These are phyloP conservation scores for Cryptococcus sp. DNA, from an alignment of 1,284 basidiomycete genomes.

Conservation along the genomic window DNA sequence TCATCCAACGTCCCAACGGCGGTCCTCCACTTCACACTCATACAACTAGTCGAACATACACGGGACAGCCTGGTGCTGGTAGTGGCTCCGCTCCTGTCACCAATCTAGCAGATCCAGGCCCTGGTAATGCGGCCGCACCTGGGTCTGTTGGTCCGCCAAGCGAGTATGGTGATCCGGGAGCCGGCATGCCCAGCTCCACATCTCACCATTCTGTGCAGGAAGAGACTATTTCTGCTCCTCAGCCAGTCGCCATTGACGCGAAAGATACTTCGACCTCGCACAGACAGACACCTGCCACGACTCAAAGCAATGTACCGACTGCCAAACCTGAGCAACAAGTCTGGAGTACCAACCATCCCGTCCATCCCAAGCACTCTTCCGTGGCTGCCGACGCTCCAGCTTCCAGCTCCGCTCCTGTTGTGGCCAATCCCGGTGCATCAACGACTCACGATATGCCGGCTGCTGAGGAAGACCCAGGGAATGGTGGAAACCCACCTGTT, in stretches of 20 bases:
- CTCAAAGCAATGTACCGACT: no score
- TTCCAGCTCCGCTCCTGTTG: constrained; percentile 1
- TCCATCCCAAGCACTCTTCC: constrained; percentile 11
- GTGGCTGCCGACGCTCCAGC: constrained; percentile 10
- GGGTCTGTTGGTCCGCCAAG: constrained; percentile 8
- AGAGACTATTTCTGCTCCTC: neutral
- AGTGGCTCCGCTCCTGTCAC: constrained; percentile 1
- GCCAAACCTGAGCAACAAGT: constrained; percentile 12
- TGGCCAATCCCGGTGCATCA: constrained; percentile 3
- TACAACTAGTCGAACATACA: constrained; percentile 36
- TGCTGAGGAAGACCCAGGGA: constrained; percentile 1
- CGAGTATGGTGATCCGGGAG: neutral
- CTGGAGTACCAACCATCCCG: constrained; percentile 41
- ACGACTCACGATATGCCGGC: constrained; percentile 17
- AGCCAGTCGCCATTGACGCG: neutral
- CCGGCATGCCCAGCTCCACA: neutral
- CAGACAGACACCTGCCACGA: neutral
- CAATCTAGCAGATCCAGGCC: constrained; percentile 6
- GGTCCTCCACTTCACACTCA: constrained; percentile 34
- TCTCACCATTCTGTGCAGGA: neutral
- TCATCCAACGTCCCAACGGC: constrained; percentile 34
- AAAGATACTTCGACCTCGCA: neutral
- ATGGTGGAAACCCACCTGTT: neutral
- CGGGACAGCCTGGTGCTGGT: constrained; percentile 19
- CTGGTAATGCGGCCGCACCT: constrained; percentile 12